phyloP scores from a whole-genome alignment of 805 yeast species.

The Saturnispora ahearnii region DNA sequence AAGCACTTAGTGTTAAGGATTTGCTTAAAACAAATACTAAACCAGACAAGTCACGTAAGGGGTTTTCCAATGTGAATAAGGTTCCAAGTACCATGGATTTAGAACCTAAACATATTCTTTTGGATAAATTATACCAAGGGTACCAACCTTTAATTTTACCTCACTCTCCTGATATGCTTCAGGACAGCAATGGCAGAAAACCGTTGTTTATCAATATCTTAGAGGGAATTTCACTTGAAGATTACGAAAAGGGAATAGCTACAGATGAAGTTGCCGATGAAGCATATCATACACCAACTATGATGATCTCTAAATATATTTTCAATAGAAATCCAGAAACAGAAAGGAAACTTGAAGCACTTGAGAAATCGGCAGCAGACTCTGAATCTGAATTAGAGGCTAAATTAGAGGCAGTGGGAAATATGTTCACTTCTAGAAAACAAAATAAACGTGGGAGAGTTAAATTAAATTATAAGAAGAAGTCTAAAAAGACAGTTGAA shows the following conservation, averaged over 20 bases:
- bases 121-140: conserved; percentile 30
- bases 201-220: conserved; percentile 28
- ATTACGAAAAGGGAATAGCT: conserved; percentile 6
- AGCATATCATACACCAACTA: conserved; percentile 13
- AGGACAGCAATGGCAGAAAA: conserved; percentile 16
- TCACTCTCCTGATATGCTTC: conserved; percentile 20
- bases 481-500: neutral
- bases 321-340: conserved; percentile 14
- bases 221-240: conserved; percentile 23
- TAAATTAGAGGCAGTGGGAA: conserved; percentile 1
- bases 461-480: conserved; percentile 9
- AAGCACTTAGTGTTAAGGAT: neutral
- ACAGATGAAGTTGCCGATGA: conserved; percentile 8
- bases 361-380: conserved; percentile 1
- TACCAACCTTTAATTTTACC: conserved; percentile 30
- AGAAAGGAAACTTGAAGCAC: conserved; percentile 12
- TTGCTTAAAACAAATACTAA: conserved; percentile 6
- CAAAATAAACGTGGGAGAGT: conserved; percentile 8
- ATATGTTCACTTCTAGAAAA: neutral
- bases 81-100: conserved; percentile 28
- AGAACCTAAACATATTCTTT: conserved; percentile 26
- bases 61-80: conserved; percentile 28
- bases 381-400: neutral
- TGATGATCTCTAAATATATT: conserved; percentile 16
- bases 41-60: conserved; percentile 16